These are phyloP conservation scores for Porcisia hertigi DNA, from an alignment of 208 protist genomes.

Conservation along the genomic window DNA sequence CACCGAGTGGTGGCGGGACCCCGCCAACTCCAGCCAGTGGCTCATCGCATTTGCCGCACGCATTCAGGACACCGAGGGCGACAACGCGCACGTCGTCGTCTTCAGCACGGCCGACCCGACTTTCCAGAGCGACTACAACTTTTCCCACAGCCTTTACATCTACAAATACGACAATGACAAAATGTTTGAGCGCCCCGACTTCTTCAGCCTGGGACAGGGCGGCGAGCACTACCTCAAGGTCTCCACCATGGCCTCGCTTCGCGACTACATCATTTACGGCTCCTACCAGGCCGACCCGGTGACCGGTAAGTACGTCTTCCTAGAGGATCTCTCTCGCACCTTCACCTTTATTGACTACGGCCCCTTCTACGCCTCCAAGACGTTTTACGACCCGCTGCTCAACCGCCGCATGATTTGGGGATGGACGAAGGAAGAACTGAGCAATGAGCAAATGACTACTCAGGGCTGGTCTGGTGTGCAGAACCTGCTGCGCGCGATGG, in stretches of 20 bases:
- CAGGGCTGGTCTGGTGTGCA: conserved; percentile 57
- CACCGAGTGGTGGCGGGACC: conserved; percentile 52
- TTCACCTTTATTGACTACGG: conserved; percentile 56
- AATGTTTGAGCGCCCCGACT: conserved; percentile 60
- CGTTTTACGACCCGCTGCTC: conserved; percentile 51
- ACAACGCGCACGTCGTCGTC: conserved; percentile 49
- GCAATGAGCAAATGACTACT: conserved; percentile 25
- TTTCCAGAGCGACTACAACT: conserved; percentile 48
- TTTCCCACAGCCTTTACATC: conserved; percentile 46
- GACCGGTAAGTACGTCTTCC: conserved; percentile 35
- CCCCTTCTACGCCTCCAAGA: conserved; percentile 49
- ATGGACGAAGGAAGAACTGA: conserved; percentile 50
- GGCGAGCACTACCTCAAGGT: conserved; percentile 49
- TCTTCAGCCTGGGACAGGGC: conserved; percentile 36
- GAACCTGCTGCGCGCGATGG: conserved; percentile 44
- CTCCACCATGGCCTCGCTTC: conserved; percentile 44
- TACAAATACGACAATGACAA: conserved; percentile 34
- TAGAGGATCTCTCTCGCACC: conserved; percentile 31
- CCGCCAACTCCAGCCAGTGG: conserved; percentile 36
- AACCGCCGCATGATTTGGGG: conserved; percentile 51
- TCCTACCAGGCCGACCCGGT: conserved; percentile 18
- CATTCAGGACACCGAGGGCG: conserved; percentile 35
- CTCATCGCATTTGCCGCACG: conserved; percentile 47
- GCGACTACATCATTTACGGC: conserved; percentile 50
- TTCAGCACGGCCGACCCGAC: conserved; percentile 45